These are phyloP conservation scores for Apodospora peruviana DNA, from an alignment of 495 filamentous ascomycete species.

Conservation along the genomic window DNA sequence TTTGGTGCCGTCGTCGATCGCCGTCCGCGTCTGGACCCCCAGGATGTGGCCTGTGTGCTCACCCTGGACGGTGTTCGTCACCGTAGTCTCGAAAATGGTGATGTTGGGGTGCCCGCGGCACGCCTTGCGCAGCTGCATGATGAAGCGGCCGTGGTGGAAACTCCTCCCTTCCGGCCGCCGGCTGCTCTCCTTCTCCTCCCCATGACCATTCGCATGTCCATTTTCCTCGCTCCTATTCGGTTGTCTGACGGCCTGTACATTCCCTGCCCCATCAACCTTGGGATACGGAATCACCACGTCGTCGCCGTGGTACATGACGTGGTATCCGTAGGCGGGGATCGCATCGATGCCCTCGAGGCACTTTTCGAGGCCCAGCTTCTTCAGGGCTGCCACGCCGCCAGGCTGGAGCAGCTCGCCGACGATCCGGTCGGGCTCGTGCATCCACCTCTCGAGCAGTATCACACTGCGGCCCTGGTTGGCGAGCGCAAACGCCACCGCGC, in stretches of 20 bases:
- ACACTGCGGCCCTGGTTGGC: constrained; percentile 84
- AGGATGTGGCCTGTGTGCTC: constrained; percentile 58
- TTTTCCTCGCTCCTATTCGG: neutral
- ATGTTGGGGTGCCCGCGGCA: constrained; percentile 64
- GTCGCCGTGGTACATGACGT: constrained; percentile 76
- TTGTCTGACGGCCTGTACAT: constrained; percentile 5
- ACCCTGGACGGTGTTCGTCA: constrained; percentile 54
- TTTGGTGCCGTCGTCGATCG: constrained; percentile 43
- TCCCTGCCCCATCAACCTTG: constrained; percentile 24
- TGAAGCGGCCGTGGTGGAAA: constrained; percentile 84
- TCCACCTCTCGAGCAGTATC: constrained; percentile 78
- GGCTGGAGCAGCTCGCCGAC: constrained; percentile 95
- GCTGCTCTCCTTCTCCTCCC: constrained; percentile 1
- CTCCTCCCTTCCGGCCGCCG: constrained; percentile 57
- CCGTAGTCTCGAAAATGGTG: constrained; percentile 68
- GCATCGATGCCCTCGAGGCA: constrained; percentile 90
- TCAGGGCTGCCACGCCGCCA: constrained; percentile 76
- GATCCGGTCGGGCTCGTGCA: constrained; percentile 94
- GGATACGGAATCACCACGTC: constrained; percentile 77
- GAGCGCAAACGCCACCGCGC: constrained; percentile 76
- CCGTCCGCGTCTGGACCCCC: constrained; percentile 66
- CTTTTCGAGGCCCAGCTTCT: constrained; percentile 69
- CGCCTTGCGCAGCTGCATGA: constrained; percentile 65
- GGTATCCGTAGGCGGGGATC: constrained; percentile 74
- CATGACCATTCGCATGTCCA: constrained; percentile 1